phyloP scores from a whole-genome alignment of 1,139 yeast genomes.

The Protomyces inouyei region DNA sequence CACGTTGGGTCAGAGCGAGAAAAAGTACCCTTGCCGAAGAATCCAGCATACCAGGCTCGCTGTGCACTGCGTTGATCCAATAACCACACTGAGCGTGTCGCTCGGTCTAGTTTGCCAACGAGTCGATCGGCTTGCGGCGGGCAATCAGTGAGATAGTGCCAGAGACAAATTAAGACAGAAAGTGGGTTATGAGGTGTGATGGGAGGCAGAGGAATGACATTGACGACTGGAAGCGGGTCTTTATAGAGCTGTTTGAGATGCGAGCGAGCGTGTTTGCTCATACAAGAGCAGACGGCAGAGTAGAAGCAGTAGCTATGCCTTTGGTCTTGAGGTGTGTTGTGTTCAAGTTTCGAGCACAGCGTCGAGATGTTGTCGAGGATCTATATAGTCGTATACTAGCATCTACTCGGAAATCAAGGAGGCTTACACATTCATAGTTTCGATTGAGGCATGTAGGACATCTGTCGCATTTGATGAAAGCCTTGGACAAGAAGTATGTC shows the following conservation, averaged over 20 bases:
- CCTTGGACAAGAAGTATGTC: too few relatives aligned
- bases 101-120: conserved; percentile 30
- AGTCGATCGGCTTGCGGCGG: conserved; percentile 41
- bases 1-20: conserved; percentile 93
- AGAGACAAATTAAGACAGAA: conserved; percentile 39
- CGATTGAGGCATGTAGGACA: too few relatives aligned
- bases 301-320: too few relatives aligned
- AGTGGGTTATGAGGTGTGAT: conserved; percentile 41
- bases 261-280: conserved; percentile 19
- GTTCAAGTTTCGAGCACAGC: too few relatives aligned
- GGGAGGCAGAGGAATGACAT: conserved; percentile 42
- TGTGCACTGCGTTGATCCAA: conserved; percentile 48
- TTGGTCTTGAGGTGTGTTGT: too few relatives aligned
- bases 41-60: conserved; percentile 78
- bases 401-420: too few relatives aligned
- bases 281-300: background rate
- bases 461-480: too few relatives aligned
- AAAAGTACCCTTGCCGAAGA: conserved; percentile 86
- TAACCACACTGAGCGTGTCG: conserved; percentile 42
- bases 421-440: too few relatives aligned
- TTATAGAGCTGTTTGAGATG: conserved; percentile 35
- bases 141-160: conserved; percentile 36
- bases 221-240: conserved; percentile 47
- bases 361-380: too few relatives aligned
- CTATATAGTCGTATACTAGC: too few relatives aligned